Base-by-base conservation (phyloP, 768 basidiomycete species). In the Naganishia randhawae region DNA sequence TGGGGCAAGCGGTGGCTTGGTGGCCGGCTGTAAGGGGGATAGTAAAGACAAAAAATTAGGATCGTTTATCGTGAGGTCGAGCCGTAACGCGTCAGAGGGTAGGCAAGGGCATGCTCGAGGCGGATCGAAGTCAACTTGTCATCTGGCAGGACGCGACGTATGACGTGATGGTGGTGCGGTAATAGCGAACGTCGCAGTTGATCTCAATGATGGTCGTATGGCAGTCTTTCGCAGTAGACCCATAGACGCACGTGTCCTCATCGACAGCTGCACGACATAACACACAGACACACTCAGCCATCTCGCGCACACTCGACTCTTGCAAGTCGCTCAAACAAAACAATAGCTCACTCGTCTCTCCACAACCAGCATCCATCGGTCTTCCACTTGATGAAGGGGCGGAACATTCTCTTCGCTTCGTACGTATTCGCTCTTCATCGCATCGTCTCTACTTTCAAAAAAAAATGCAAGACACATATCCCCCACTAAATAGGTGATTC, bases 1-100 rank as follows among this genome's bases (percentile, higher is more conserved):
- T 71, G 65, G 78, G 77, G 73, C 78, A 79, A 53, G 68, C 72
- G 35, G 72, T 67, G 61, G 78, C 78, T 45, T 74, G 69, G 76
- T 79, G 78, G 74, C 73, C 76, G 68, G 77, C 78, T 79, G 54
- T n/a, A 27, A 42, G 22, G 50, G 7, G 19, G n/a, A n/a, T 32
- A 11, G 57, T 22, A 27, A 22, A 41, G 65, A 32, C 13, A 19
- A 29, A 25, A 11, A 17, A 31, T 37, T 54, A 52, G 50, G 27
- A 4, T 48, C 22, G 33, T 22, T 29, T 22, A 32, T n/a, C 19
- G 27, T 22, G 22, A 10, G 5, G 27, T 16, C 31, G 29, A 37
- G 9, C 17, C 16, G 22, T 22, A 50, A 66, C 19, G 50, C 19
- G 25, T 22, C 22, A 66, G 22, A 22, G 35, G n/a, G 42, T 19